A percentile compares a stretch with the other conserved stretches of the same genome.
These are phyloP conservation scores for Priceomyces carsonii DNA, from an alignment of 805 yeast species.

Conservation along the genomic window DNA sequence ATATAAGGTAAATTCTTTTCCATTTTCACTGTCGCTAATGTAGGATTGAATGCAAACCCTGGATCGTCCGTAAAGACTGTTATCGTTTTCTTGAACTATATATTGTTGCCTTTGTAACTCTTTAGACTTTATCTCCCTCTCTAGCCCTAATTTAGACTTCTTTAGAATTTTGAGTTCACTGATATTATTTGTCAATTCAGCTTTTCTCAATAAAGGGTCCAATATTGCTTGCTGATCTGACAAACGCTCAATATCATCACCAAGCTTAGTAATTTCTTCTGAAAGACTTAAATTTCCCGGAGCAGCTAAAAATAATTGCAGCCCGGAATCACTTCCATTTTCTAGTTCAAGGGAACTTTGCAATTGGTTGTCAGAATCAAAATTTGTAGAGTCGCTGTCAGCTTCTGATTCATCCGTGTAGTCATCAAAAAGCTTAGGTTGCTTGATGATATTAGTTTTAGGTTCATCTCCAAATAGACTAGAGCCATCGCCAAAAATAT, in stretches of 20 bases:
- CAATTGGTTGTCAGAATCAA: conserved; percentile 21
- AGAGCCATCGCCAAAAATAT: conserved; percentile 25
- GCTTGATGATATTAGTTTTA: conserved; percentile 1
- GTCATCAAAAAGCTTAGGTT: conserved; percentile 36
- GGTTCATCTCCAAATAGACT: conserved; percentile 31
- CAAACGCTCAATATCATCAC: conserved; percentile 56
- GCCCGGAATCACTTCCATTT: conserved; percentile 13
- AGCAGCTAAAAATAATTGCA: conserved; percentile 54
- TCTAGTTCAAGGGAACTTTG: conserved; percentile 16
- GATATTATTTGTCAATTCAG: conserved; percentile 78
- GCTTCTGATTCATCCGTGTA: conserved; percentile 32
- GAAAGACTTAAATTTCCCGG: conserved; percentile 68
- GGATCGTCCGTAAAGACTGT: conserved; percentile 70
- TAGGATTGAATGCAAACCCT: conserved; percentile 52
- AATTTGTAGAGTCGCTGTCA: conserved; percentile 31
- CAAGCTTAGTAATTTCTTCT: conserved; percentile 64
- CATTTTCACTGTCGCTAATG: conserved; percentile 56
- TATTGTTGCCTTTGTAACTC: conserved; percentile 79
- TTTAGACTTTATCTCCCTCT: conserved; percentile 70
- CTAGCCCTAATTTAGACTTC: conserved; percentile 66
- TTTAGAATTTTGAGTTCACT: conserved; percentile 66
- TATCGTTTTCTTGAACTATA: conserved; percentile 79
- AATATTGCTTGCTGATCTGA: conserved; percentile 64
- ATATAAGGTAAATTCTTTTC: conserved; percentile 66
- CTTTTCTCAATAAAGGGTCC: conserved; percentile 70